phyloP scores from a whole-genome alignment of 306 rosid genomes.

The Castanopsis chinensis region DNA sequence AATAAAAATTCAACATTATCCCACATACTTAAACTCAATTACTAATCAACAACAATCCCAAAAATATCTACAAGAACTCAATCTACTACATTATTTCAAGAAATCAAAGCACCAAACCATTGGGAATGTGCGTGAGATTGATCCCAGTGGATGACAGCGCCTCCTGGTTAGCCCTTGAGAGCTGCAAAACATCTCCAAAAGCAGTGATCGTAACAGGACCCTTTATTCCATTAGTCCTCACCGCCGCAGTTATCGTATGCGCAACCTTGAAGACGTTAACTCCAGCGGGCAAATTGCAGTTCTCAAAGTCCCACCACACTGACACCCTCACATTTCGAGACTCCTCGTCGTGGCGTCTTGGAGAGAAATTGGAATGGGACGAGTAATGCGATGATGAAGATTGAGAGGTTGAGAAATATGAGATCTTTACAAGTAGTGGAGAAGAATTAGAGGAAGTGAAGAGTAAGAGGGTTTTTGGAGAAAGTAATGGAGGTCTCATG shows the following conservation, averaged over 20 bases:
- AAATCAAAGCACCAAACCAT: conserved; percentile 35
- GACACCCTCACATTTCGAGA: conserved; percentile 64
- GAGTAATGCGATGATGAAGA: not conserved
- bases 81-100: not conserved
- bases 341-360: conserved; percentile 54
- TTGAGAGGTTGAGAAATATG: conserved; percentile 30
- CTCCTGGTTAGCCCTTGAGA: conserved; percentile 61
- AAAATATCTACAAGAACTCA: not conserved
- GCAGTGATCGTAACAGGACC: conserved; percentile 83
- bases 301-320: conserved; percentile 98
- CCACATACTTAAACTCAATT: not conserved
- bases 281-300: conserved; percentile 50
- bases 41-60: not conserved
- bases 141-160: conserved; percentile 71
- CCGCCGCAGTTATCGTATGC: conserved; percentile 49
- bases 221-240: conserved; percentile 73
- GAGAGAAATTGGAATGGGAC: conserved; percentile 1
- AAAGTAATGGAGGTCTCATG: conserved; percentile 23
- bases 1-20: not conserved
- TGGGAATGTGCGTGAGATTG: conserved; percentile 63
- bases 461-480: conserved; percentile 13
- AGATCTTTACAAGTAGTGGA: conserved; percentile 23
- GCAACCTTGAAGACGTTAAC: conserved; percentile 46
- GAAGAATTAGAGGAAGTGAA: conserved; percentile 10
- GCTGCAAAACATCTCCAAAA: conserved; percentile 64